A percentile compares a stretch with the other conserved stretches of the same genome.
phyloP scores from a whole-genome alignment of 192 early-diverging fungal species.

The Entomortierella lignicola region DNA sequence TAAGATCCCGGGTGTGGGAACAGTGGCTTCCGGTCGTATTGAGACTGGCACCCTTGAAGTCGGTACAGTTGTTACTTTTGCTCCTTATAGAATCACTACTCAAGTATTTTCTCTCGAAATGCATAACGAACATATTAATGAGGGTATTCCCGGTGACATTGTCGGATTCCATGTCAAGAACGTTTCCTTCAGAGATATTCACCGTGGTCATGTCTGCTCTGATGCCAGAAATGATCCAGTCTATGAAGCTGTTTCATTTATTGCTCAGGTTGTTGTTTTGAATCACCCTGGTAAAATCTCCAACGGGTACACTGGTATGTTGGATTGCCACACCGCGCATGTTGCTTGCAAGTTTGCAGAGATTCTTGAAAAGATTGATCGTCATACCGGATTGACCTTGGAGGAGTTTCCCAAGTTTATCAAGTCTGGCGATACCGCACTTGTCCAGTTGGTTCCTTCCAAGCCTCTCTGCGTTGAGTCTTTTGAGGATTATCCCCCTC shows the following conservation, averaged over 20 bases:
- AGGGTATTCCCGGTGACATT: slow-evolving; percentile 96
- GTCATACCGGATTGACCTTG: slow-evolving; percentile 92
- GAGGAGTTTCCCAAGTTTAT: slow-evolving; percentile 96
- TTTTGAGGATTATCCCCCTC: slow-evolving; percentile 89
- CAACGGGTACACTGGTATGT: slow-evolving; percentile 93
- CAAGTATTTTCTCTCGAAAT: slow-evolving; percentile 98
- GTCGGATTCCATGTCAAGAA: slow-evolving; percentile 99
- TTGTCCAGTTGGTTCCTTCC: slow-evolving; percentile 94
- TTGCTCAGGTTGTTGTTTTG: slow-evolving; percentile 95
- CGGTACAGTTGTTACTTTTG: slow-evolving; percentile 90
- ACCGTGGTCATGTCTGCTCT: slow-evolving; percentile 94
- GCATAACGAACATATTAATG: slow-evolving; percentile 92
- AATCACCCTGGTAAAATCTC: slow-evolving; percentile 97
- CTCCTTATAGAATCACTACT: slow-evolving; percentile 87
- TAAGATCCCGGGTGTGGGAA: slow-evolving; percentile 98
- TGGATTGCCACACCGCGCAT: slow-evolving; percentile 97
- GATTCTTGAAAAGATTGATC: slow-evolving; percentile 94
- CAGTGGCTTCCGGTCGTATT: slow-evolving; percentile 97
- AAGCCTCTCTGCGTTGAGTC: slow-evolving; percentile 97
- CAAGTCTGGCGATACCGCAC: slow-evolving; percentile 95
- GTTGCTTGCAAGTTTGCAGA: slow-evolving; percentile 96
- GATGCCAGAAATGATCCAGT: slow-evolving; percentile 98
- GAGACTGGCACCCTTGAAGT: slow-evolving; percentile 95
- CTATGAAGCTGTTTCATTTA: slow-evolving; percentile 91
- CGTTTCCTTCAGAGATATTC: slow-evolving; percentile 97